Percentiles rank a stretch among this genome's conserved stretches.
Conservation (phyloP, 2,329 filamentous ascomycete species). For the Aspergillus ochraceoroseus region DNA sequence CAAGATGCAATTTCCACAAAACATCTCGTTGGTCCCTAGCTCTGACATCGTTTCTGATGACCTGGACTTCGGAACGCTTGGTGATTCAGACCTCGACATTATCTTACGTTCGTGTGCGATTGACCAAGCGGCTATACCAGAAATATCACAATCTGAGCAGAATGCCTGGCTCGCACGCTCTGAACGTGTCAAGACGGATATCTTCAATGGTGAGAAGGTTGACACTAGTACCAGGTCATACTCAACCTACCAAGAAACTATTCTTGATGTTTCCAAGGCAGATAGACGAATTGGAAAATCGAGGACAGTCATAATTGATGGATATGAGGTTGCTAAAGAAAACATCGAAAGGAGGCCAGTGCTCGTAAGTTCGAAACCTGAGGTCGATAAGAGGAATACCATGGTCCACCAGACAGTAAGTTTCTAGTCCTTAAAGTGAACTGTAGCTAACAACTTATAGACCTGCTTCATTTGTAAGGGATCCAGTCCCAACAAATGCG, state of each 20-base stretch:
- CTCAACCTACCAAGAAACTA: constrained; percentile 34
- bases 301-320: constrained; percentile 54
- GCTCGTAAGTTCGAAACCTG: too few relatives aligned
- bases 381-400: too few relatives aligned
- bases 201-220: constrained; percentile 54
- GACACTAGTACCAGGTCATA: constrained; percentile 25
- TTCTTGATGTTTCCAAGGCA: constrained; percentile 34
- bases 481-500: constrained; percentile 11
- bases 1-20: not conserved
- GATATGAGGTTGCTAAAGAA: constrained; percentile 54
- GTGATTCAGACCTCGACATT: constrained; percentile 36
- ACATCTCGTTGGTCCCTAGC: constrained; percentile 1
- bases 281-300: constrained; percentile 54
- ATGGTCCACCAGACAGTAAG: constrained; percentile 46
- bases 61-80: not conserved
- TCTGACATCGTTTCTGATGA: not conserved
- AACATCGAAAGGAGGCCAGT: too few relatives aligned
- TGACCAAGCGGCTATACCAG: not conserved
- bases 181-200: constrained; percentile 53
- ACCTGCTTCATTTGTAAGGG: constrained; percentile 18
- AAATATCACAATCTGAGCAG: constrained; percentile 39
- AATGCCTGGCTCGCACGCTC: constrained; percentile 53
- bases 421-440: not conserved
- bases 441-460: constrained; percentile 12
- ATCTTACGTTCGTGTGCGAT: constrained; percentile 30